Evolutionary conservation across 345 rosid genomes (phyloP).

Genomic region (Jatropha curcas): DNA sequence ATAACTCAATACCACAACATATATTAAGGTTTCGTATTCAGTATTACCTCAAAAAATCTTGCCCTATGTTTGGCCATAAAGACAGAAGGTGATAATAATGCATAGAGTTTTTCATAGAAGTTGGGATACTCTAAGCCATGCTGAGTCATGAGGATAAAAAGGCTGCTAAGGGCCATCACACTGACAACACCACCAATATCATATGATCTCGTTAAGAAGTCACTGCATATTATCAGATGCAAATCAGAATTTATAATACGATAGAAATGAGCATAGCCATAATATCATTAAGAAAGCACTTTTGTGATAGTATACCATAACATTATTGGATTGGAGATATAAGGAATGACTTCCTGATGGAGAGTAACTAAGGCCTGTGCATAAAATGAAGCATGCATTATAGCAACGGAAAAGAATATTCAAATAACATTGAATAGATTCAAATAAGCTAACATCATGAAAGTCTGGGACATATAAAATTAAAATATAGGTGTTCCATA

Average conservation of each 20-base stretch:
- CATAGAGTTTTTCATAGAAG: conserved; percentile 84
- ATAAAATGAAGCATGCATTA: conserved; percentile 1
- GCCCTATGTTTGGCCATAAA: conserved; percentile 91
- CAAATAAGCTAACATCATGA: not conserved
- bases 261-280: not conserved
- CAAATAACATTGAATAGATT: not conserved
- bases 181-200: conserved; percentile 96
- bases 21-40: not conserved
- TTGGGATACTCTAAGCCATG: conserved; percentile 90
- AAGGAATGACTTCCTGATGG: conserved; percentile 76
- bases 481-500: not conserved
- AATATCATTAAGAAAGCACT: conserved; percentile 11
- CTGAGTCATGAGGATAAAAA: conserved; percentile 84
- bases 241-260: conserved; percentile 12
- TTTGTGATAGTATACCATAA: conserved; percentile 43
- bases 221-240: conserved; percentile 50
- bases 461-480: too few relatives aligned
- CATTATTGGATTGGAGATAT: conserved; percentile 71
- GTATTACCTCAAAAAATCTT: conserved; percentile 78
- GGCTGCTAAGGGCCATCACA: conserved; percentile 93
- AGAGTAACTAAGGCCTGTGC: conserved; percentile 74
- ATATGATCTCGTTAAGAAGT: conserved; percentile 87
- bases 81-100: conserved; percentile 71
- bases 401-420: not conserved
- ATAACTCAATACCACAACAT: not conserved